A percentile compares a stretch with the other conserved stretches of the same genome.
Conservation (phyloP, 176 grass and related monocot genomes). For the Tuctoria greenei region DNA sequence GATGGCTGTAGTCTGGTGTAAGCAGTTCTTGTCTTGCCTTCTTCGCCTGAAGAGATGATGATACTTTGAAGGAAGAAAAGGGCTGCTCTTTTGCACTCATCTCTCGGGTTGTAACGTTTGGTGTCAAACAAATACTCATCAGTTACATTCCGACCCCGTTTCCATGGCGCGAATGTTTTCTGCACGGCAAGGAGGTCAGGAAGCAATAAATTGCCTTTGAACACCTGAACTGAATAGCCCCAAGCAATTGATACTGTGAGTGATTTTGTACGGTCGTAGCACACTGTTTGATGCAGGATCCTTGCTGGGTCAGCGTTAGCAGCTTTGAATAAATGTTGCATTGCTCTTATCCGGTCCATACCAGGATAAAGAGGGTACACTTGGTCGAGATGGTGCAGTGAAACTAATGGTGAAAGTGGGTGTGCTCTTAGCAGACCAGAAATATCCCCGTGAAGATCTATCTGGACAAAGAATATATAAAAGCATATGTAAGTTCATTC, state of each 20-base stretch:
- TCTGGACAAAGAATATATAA: slow-evolving; percentile 49
- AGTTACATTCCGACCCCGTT: slow-evolving; percentile 50
- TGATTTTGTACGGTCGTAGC: slow-evolving; percentile 56
- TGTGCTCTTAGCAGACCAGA: slow-evolving; percentile 79
- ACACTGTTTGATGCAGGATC: slow-evolving; percentile 89
- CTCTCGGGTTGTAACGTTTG: slow-evolving; percentile 52
- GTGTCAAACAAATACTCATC: slow-evolving; percentile 73
- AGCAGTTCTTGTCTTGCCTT: slow-evolving; percentile 52
- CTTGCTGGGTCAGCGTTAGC: slow-evolving; percentile 61
- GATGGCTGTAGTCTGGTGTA: slow-evolving; percentile 54
- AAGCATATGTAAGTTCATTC: background rate
- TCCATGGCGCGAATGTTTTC: slow-evolving; percentile 78
- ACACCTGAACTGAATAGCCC: slow-evolving; percentile 79
- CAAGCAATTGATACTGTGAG: slow-evolving; percentile 72
- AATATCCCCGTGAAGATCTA: slow-evolving; percentile 87
- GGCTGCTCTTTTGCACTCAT: slow-evolving; percentile 66
- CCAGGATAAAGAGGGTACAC: slow-evolving; percentile 75
- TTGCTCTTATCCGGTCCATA: slow-evolving; percentile 53
- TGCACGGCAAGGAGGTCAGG: slow-evolving; percentile 72
- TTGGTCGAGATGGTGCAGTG: slow-evolving; percentile 83
- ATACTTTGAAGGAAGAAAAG: slow-evolving; percentile 68
- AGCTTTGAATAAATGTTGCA: slow-evolving; percentile 59
- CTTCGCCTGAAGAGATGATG: slow-evolving; percentile 30
- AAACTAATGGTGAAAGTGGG: slow-evolving; percentile 73
- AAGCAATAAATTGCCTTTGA: slow-evolving; percentile 68